Evolutionary conservation across 2,329 filamentous ascomycete genomes (phyloP), one percentile per base, ranked within the genome.

Genomic region (Neobulgaria alba): DNA sequence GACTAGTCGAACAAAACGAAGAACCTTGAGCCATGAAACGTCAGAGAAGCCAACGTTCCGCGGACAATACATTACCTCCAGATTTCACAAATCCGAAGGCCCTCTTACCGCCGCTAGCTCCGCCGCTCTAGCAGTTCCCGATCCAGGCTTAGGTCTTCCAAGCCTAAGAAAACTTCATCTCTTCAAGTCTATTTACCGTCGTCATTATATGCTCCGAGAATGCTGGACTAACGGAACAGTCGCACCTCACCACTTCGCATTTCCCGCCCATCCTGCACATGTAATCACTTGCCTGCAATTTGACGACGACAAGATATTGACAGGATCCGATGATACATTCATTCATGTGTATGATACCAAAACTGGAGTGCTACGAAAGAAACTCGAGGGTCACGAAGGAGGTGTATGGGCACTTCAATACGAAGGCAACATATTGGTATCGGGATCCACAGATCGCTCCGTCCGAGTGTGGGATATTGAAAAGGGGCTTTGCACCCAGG

Each of bases 391-490:
- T 2, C 92, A 98, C 53, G 92, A 98, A 62, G 92, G 92, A 23
- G 92, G 92, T 33, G 92, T 98, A 1, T 98, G 92, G 92, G 92
- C 92, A 20, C 67, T 98, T 39, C 89, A 96, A 61, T 98, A 96
- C 59, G 82, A 95, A 58, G 90, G 89, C 37, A 95, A 96, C 58
- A 87, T 85, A 12, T 68, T 98, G 15, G 92, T 98, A 2, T 98
- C 92, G 12, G 92, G 92, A 2, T 95, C 89, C 5, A 98, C 92
- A 0, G 92, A 98, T 63, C 75, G 92, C 34, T 94, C 92, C 9
- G 92, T 98, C n/a, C 80, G 92, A n/a, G 90, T 98, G 0, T 98
- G 92, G 92, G 90, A 98, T 59, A 95, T 98, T 49, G 87, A 94
- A 57, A 83, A 83, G 54, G 92, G 89, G 1, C 76, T 85, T 33